Conservation (phyloP, 75 land plant genomes). For the Pinus albicaulis region DNA sequence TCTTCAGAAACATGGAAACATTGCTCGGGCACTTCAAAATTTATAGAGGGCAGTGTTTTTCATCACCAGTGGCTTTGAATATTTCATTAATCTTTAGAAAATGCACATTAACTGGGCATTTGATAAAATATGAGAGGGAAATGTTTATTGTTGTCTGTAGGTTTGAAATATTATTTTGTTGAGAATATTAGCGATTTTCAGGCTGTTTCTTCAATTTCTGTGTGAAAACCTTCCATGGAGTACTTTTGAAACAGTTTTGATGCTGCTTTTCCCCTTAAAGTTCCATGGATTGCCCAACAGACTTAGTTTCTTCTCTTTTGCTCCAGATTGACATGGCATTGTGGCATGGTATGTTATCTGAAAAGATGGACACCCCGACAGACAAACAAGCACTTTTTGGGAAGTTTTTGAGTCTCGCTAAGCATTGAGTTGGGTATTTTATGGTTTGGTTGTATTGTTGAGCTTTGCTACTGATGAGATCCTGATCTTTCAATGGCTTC, state of each 20-base stretch:
- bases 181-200: not conserved
- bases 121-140: no score
- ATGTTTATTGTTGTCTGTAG: no score
- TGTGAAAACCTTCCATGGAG: not conserved
- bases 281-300: not conserved
- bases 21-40: no score
- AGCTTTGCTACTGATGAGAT: conserved; percentile 14
- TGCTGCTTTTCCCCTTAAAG: no score
- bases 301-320: not conserved
- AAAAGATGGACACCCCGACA: not conserved
- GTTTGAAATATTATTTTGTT: no score
- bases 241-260: not conserved
- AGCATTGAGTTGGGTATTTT: not conserved
- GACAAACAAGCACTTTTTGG: not conserved
- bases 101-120: no score
- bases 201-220: not conserved
- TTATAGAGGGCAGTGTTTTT: no score
- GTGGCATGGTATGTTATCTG: not conserved
- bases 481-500: conserved; percentile 8
- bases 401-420: not conserved
- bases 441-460: conserved; percentile 7
- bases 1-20: no score
- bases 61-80: no score
- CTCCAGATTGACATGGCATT: not conserved
- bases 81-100: no score